Evolutionary conservation across 257 asterid species (phyloP), one percentile per base, ranked within the genome.

Genomic region (Dorcoceras hygrometricum): DNA sequence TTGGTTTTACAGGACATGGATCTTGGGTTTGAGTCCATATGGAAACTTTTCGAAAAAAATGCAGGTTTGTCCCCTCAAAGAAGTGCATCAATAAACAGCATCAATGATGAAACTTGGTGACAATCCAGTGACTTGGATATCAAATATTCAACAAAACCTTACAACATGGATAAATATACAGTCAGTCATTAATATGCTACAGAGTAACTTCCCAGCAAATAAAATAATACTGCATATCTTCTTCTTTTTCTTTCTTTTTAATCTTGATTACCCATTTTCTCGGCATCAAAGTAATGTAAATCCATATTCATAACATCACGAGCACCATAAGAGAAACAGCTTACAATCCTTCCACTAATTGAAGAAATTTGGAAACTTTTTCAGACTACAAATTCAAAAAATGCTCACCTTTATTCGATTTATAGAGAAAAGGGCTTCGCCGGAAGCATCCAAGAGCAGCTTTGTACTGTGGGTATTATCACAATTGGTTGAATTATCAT

Each of bases 401-500:
- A 59, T 11, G 63, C 91, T 87, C 72, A 92, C 96, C 55, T 55
- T 68, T 54, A 70, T 62, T 73, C 82, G 88, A 68, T 36, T 77
- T 9, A 88, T 46, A n/a, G 90, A 75, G 79, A 92, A 63, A 57
- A 84, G 84, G 53, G 77, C 31, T 48, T 74, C 72, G 58, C 80
- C 91, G 11, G 89, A 82, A 24, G 91, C 82, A 80, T 92, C 91
- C 34, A 74, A 28, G 16, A 92, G 70, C 50, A 82, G 71, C 78
- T 82, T 85, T 36, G n/a, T 62, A 70, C 64, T 18, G 51, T 58
- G 73, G 26, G 68, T 57, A 34, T 2, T 65, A 62, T 72, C 55
- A 16, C 7, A 59, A 51, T 67, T 51, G 2, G 75, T 46, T 11
- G 84, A 72, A 24, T 66, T 69, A 25, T 23, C n/a, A 24, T 78